Evolutionary conservation across 371 early-diverging fungal genomes (phyloP), one percentile per base, ranked within the genome.

Genomic region (Amoeboaphelidium occidentale): DNA sequence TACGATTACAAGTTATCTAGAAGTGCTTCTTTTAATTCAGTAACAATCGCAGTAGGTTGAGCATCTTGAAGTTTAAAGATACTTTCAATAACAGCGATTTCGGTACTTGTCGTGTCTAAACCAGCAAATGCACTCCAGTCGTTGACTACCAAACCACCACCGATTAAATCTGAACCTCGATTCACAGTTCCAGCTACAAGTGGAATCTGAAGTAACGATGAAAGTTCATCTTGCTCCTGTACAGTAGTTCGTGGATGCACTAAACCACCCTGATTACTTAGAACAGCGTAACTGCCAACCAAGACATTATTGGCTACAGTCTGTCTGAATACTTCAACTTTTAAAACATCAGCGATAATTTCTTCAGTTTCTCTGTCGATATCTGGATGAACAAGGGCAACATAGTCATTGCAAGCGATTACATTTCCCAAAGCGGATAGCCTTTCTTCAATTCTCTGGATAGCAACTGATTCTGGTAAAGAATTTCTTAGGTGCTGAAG

Each of bases 101-200:
- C 99, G 25, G 97, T 97, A 47, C 81, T 74, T 2, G 99, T 98
- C 1, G 97, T 96, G 65, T 90, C 94, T 61, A 84, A 62, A 48
- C 99, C 99, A 28, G 92, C 84, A 70, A 98, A 96, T 3, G 96
- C 94, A 51, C 80, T 72, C 90, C 93, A 99, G 63, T 99, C 99
- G 63, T 99, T 99, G 43, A 94, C 96, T 24, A 98, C 90, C 56
- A 97, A 70, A 23, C 99, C 99, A 41, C 84, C 87, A 26, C 99
- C 98, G 65, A 99, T 84, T 41, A 86, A 76, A 63, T 87, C 88
- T n/a, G 88, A 82, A 68, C 99, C 99, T 54, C 91, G 81, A 72
- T 99, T 99, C 28, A 99, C 89, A 2, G 99, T 99, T 56, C 99
- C 99, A 24, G 98, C 97, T 3, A 96, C 89, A n/a, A 97, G 74